These are phyloP conservation scores for Suillus paluster DNA, from an alignment of 768 basidiomycete genomes.

Conservation along the genomic window DNA sequence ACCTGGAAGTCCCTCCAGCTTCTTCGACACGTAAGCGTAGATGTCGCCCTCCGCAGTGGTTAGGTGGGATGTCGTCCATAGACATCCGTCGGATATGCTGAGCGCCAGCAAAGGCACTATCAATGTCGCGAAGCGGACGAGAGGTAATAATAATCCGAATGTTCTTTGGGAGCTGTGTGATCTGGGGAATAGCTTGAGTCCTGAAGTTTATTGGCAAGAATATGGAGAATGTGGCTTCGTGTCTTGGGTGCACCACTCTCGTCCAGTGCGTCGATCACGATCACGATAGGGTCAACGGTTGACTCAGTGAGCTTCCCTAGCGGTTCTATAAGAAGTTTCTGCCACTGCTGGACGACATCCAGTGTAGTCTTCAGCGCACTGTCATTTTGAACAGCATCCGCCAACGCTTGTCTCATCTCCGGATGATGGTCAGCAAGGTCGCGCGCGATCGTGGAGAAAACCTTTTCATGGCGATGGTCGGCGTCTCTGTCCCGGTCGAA, in stretches of 20 bases:
- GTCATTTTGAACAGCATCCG: neutral
- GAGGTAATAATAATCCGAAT: slow-evolving; percentile 15
- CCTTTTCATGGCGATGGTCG: slow-evolving; percentile 8
- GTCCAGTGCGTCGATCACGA: slow-evolving; percentile 31
- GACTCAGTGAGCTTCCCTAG: neutral
- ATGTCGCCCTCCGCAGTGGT: neutral
- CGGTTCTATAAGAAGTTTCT: neutral
- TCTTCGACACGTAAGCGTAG: neutral
- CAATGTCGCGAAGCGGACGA: neutral
- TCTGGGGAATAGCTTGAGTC: neutral
- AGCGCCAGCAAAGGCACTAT: neutral
- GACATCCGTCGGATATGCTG: neutral
- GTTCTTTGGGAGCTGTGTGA: slow-evolving; percentile 2
- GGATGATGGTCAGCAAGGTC: slow-evolving; percentile 16
- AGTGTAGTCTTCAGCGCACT: neutral
- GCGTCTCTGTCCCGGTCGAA: slow-evolving; percentile 9
- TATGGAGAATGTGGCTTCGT: neutral
- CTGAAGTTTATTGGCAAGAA: neutral
- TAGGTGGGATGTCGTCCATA: neutral
- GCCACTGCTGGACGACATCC: slow-evolving; percentile 1
- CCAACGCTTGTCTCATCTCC: neutral
- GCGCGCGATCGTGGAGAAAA: slow-evolving; percentile 25
- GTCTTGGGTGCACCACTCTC: slow-evolving; percentile 14
- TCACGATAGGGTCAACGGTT: slow-evolving; percentile 14
- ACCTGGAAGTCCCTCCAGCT: neutral